These are phyloP conservation scores for Podaxis sp. DNA, from an alignment of 768 basidiomycete species.

Conservation along the genomic window DNA sequence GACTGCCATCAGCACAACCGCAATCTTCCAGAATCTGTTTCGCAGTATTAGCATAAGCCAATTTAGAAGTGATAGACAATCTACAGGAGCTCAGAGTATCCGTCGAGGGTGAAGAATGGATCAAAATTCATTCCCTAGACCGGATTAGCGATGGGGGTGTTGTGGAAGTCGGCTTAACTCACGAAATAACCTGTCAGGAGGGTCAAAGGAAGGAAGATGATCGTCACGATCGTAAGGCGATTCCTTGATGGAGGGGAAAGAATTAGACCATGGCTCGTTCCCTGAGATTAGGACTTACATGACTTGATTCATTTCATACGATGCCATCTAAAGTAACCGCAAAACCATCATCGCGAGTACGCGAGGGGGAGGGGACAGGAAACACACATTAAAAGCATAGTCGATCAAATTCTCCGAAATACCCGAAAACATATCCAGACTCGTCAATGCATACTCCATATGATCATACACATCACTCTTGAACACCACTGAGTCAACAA, in stretches of 20 bases:
- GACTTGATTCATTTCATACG: conserved; percentile 66
- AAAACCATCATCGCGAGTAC: not conserved
- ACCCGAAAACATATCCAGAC: conserved; percentile 66
- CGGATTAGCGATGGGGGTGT: not conserved
- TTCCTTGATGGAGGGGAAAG: conserved; percentile 39
- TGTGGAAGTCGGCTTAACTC: conserved; percentile 23
- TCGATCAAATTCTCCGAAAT: conserved; percentile 68
- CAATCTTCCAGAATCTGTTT: conserved; percentile 68
- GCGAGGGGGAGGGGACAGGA: conserved; percentile 7
- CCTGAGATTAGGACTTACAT: conserved; percentile 40
- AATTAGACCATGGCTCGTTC: not conserved
- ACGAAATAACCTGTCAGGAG: conserved; percentile 76
- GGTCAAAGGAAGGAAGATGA: conserved; percentile 70
- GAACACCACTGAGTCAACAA: not conserved
- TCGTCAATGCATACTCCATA: conserved; percentile 65
- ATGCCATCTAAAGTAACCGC: conserved; percentile 44
- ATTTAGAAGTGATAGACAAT: conserved; percentile 22
- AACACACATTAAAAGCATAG: conserved; percentile 66
- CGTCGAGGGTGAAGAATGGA: conserved; percentile 47
- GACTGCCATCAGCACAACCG: conserved; percentile 58
- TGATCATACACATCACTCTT: conserved; percentile 74
- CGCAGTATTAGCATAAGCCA: too few relatives aligned
- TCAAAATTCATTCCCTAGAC: conserved; percentile 72
- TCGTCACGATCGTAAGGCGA: conserved; percentile 63
- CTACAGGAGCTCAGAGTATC: conserved; percentile 46